These are phyloP conservation scores for Aureococcus anophagefferens DNA, from an alignment of 108 stramenopile genomes.

Conservation along the genomic window DNA sequence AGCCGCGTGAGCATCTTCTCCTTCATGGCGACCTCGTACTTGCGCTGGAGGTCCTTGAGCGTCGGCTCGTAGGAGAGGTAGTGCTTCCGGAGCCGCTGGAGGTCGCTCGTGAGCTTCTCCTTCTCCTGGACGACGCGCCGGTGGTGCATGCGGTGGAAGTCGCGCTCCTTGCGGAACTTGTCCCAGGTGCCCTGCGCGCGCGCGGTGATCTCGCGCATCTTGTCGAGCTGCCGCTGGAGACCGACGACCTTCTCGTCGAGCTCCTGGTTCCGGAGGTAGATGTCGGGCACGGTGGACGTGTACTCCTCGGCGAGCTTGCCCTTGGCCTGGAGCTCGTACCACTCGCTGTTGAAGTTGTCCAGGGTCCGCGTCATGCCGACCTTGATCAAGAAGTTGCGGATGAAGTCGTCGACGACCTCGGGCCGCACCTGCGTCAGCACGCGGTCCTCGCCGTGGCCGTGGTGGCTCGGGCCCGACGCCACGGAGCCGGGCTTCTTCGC, in stretches of 20 bases:
- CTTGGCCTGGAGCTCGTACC: constrained; percentile 51
- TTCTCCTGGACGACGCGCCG: constrained; percentile 27
- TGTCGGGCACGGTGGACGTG: constrained; percentile 47
- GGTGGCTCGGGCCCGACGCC: neutral
- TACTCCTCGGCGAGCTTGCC: constrained; percentile 42
- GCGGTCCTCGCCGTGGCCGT: no score
- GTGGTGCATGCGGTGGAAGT: constrained; percentile 62
- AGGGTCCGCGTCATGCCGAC: constrained; percentile 48
- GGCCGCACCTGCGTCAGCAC: constrained; percentile 33
- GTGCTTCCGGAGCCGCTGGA: constrained; percentile 46
- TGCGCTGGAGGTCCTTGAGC: constrained; percentile 45
- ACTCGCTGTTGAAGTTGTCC: constrained; percentile 58
- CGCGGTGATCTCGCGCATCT: constrained; percentile 41
- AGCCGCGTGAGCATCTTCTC: constrained; percentile 60
- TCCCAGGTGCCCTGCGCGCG: constrained; percentile 57
- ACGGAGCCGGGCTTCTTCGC: constrained; percentile 1
- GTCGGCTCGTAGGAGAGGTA: constrained; percentile 53
- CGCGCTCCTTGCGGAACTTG: constrained; percentile 61
- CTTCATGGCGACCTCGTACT: constrained; percentile 57
- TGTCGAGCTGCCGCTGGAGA: constrained; percentile 39
- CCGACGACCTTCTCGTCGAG: constrained; percentile 43
- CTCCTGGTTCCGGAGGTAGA: constrained; percentile 50
- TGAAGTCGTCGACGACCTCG: constrained; percentile 50
- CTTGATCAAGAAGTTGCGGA: constrained; percentile 56
- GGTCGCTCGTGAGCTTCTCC: constrained; percentile 32